phyloP scores from a whole-genome alignment of 805 yeast genomes.

The Candida verbasci region DNA sequence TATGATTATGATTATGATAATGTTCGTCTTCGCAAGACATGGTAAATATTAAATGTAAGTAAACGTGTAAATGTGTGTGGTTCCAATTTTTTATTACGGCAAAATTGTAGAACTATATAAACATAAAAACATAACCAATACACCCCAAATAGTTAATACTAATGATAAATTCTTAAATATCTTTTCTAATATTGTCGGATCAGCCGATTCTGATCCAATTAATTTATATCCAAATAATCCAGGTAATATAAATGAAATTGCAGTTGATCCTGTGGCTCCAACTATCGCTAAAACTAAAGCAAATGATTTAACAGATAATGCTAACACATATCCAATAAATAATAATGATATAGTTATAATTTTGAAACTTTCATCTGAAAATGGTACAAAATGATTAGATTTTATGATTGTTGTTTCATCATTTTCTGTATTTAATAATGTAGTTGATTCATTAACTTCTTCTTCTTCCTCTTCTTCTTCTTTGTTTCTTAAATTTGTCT shows the following conservation, averaged over 20 bases:
- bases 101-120: slow-evolving; percentile 19
- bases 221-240: slow-evolving; percentile 80
- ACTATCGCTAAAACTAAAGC: slow-evolving; percentile 82
- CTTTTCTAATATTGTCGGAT: slow-evolving; percentile 22
- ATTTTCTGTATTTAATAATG: slow-evolving; percentile 2
- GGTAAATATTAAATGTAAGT: neutral
- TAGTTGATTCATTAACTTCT: neutral
- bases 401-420: neutral
- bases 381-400: slow-evolving; percentile 21
- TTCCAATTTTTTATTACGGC: neutral
- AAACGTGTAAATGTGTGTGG: neutral
- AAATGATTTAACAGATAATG: slow-evolving; percentile 65
- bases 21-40: slow-evolving; percentile 32
- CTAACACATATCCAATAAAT: slow-evolving; percentile 54
- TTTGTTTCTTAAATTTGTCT: slow-evolving; percentile 9
- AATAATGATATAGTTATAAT: slow-evolving; percentile 34
- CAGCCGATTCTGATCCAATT: slow-evolving; percentile 44
- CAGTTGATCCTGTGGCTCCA: slow-evolving; percentile 91
- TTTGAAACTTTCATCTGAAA: slow-evolving; percentile 21
- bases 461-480: too few relatives aligned
- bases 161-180: slow-evolving; percentile 47
- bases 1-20: slow-evolving; percentile 18
- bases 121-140: slow-evolving; percentile 66
- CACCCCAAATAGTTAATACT: slow-evolving; percentile 62
- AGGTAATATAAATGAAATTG: slow-evolving; percentile 86